A percentile compares a stretch with the other conserved stretches of the same genome.
Conservation (phyloP, 2,329 filamentous ascomycete species). For the Dothistroma pini region DNA sequence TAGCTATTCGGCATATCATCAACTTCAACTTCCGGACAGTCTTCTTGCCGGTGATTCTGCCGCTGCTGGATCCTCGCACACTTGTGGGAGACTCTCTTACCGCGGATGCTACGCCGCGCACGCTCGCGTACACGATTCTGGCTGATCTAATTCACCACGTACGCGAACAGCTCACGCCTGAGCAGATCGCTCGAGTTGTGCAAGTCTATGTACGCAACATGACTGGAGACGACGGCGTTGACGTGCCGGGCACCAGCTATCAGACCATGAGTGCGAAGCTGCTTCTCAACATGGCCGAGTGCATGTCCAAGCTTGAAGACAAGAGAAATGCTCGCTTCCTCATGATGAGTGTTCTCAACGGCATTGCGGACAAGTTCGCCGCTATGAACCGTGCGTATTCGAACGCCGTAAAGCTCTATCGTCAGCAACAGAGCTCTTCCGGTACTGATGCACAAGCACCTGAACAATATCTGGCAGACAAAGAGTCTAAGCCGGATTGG, state of each 20-base stretch:
- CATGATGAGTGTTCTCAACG: conserved; percentile 93
- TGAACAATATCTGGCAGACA: conserved; percentile 82
- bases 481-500: conserved; percentile 81
- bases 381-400: conserved; percentile 96
- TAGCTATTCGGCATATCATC: conserved; percentile 96
- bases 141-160: conserved; percentile 98
- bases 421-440: conserved; percentile 58
- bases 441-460: conserved; percentile 44
- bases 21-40: conserved; percentile 98
- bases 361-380: conserved; percentile 96
- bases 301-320: conserved; percentile 88
- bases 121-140: conserved; percentile 95
- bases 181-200: conserved; percentile 92
- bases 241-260: conserved; percentile 83
- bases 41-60: conserved; percentile 90
- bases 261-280: conserved; percentile 99
- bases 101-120: conserved; percentile 93
- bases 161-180: conserved; percentile 77
- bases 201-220: conserved; percentile 96
- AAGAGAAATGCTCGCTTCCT: conserved; percentile 95
- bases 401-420: conserved; percentile 91
- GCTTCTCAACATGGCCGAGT: conserved; percentile 95
- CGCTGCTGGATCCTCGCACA: conserved; percentile 88
- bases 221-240: conserved; percentile 71
- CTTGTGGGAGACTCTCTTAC: conserved; percentile 94